Base-by-base conservation (phyloP, 2,329 filamentous ascomycete species). In the Colletotrichum ledebouriae region DNA sequence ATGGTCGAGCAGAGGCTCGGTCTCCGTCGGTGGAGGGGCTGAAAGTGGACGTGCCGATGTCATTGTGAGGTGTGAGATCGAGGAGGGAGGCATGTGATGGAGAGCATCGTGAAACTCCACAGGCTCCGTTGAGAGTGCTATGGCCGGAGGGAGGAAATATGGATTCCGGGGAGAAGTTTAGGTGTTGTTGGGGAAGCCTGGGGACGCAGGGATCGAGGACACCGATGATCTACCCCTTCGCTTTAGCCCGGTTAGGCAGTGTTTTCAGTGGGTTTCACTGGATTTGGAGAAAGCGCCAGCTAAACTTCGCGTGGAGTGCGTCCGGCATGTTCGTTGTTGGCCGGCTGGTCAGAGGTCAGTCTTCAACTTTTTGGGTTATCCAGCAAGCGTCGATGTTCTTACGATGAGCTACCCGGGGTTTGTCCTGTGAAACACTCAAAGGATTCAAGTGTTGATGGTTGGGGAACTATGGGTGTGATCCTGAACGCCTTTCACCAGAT, bases 1-100 rank as follows among this genome's bases (percentile, higher is more conserved):
- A n/a, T 42, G 37, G 39, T 44, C 37, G 41, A 58, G 56, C 7
- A 59, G 17, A 47, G 56, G 56, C 15, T 59, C 56, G 0, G 42
- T 39, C 42, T 59, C 56, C 42, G 29, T 13, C 10, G 20, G 22
- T 1, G 15, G 15, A 2, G 42, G n/a, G 2, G 6, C 15, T 33
- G 56, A 6, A 15, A n/a, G 29, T 10, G 2, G 42, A 25, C 15
- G 5, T 2, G n/a, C 3, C 0, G 42, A 2, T 22, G 56, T 0
- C 56, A 59, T 59, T 2, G 0, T 49, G 42, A 13, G 5, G 10
- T 22, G 17, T 0, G 4, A 10, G 9, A 12, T 3, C 6, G 29
- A 29, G 6, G 9, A 29, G 6, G 29, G 0, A 0, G 17, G 4
- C 12, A 6, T 34, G 29, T 17, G 4, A 34, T 6, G n/a, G 2